Evolutionary conservation across 169 alveolate species (phyloP).

Genomic region (Ichthyophthirius multifiliis): DNA sequence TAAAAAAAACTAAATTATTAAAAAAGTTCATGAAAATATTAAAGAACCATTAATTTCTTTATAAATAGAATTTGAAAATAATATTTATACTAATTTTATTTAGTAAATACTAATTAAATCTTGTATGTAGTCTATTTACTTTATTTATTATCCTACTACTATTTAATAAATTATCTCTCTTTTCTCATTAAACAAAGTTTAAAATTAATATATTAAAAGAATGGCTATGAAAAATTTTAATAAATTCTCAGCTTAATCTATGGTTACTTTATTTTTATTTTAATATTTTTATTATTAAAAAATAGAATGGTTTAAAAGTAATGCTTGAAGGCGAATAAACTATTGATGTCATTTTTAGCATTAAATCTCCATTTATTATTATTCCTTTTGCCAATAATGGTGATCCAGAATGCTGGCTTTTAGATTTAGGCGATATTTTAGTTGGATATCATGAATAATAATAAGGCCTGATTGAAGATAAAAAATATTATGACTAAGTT

Average conservation of each 20-base stretch:
- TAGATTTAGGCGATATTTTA: not conserved
- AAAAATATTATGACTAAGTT: not conserved
- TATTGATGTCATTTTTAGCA: not conserved
- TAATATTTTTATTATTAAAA: too few relatives aligned
- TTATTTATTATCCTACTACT: not conserved
- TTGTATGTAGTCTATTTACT: not conserved
- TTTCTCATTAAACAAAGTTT: not conserved
- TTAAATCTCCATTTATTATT: not conserved
- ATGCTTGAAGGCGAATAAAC: not conserved
- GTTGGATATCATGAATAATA: not conserved
- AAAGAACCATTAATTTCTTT: not conserved
- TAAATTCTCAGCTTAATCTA: not conserved
- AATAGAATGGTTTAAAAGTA: not conserved
- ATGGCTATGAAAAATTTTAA: not conserved
- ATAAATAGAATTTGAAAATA: not conserved
- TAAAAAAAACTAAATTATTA: too few relatives aligned
- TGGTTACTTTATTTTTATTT: not conserved
- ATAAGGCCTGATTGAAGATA: not conserved
- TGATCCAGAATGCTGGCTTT: not conserved
- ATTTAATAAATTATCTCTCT: too few relatives aligned
- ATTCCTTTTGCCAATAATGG: not conserved
- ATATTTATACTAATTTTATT: not conserved
- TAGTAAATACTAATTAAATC: too few relatives aligned
- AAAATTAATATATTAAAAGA: too few relatives aligned
- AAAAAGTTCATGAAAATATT: not conserved